Evolutionary conservation across 176 grass and related monocot genomes (phyloP).

Genomic region (Oryza brachyantha): DNA sequence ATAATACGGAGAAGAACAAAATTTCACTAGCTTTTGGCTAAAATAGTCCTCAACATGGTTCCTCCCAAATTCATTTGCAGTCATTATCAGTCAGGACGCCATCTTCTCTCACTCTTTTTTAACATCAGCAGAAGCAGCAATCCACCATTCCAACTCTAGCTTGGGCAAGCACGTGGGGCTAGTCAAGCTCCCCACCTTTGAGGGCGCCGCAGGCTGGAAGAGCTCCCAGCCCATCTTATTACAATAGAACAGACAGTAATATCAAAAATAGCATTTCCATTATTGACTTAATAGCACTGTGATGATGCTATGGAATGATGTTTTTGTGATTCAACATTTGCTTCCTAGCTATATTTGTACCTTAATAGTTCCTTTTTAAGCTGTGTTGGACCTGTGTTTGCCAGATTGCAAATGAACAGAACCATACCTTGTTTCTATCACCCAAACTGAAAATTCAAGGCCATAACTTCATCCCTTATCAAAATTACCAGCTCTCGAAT

Average conservation of each 20-base stretch:
- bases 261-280: background rate
- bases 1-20: background rate
- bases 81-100: background rate
- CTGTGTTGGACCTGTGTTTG: background rate
- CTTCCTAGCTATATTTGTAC: background rate
- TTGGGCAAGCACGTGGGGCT: no score
- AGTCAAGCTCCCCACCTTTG: no score
- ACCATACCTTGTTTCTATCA: background rate
- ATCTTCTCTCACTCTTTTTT: background rate
- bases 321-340: background rate
- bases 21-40: background rate
- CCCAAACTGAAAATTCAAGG: background rate
- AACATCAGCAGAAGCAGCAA: no score
- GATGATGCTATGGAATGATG: background rate
- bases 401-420: background rate
- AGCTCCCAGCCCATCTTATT: background rate
- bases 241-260: background rate
- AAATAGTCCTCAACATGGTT: background rate
- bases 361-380: slow-evolving; percentile 11
- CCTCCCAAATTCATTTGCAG: background rate
- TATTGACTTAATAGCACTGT: background rate
- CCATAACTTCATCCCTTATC: background rate
- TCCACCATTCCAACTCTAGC: no score
- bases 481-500: background rate
- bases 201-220: no score